A percentile compares a stretch with the other conserved stretches of the same genome.
phyloP scores from a whole-genome alignment of 768 basidiomycete genomes.

The Tulasnella sp. region DNA sequence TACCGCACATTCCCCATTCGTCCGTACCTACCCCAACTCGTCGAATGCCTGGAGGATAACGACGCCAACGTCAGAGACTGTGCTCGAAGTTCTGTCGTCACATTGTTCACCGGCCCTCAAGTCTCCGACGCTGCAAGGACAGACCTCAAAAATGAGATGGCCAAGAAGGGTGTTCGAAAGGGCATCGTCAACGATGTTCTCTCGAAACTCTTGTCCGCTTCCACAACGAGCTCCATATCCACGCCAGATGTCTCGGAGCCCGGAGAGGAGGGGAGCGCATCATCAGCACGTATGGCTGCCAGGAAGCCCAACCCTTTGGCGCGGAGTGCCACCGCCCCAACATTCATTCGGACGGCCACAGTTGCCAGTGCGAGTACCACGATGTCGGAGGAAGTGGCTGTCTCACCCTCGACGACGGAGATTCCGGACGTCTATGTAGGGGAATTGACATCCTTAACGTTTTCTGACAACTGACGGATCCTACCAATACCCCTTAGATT shows the following conservation, averaged over 20 bases:
- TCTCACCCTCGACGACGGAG: neutral
- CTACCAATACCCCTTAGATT: constrained; percentile 36
- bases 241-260: neutral
- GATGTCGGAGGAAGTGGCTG: neutral
- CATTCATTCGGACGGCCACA: neutral
- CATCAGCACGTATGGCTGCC: neutral
- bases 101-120: constrained; percentile 74
- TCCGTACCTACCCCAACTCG: constrained; percentile 68
- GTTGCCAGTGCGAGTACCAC: neutral
- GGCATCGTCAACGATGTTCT: constrained; percentile 77
- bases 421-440: constrained; percentile 14
- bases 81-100: constrained; percentile 69
- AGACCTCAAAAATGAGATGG: constrained; percentile 88
- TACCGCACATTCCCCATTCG: constrained; percentile 72
- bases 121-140: constrained; percentile 82
- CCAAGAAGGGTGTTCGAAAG: constrained; percentile 78
- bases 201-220: constrained; percentile 46
- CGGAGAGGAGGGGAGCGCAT: neutral
- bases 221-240: neutral
- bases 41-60: constrained; percentile 81
- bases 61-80: constrained; percentile 86
- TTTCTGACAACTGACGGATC: neutral
- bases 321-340: neutral
- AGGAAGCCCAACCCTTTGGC: neutral
- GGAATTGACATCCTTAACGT: neutral